Conservation (phyloP, 1,284 basidiomycete species). For the Sphagnurus paluster region DNA sequence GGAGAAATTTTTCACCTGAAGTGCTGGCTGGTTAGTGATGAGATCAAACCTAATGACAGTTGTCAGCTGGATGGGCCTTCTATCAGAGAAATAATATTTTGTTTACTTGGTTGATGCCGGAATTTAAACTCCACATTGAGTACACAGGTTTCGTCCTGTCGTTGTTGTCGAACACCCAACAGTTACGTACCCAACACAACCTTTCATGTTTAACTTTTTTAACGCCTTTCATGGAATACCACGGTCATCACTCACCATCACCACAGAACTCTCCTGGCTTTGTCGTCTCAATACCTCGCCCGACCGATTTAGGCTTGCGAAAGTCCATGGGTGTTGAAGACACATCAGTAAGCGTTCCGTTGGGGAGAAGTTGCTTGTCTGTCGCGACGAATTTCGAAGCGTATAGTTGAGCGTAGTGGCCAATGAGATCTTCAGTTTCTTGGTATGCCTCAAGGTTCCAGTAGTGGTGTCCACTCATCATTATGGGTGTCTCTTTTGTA, state of each 20-base stretch:
- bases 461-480: constrained; percentile 44
- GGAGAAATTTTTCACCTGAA: constrained; percentile 31
- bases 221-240: neutral
- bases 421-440: constrained; percentile 39
- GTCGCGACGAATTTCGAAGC: constrained; percentile 42
- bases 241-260: constrained; percentile 29
- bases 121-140: constrained; percentile 44
- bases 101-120: constrained; percentile 44
- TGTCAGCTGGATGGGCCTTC: no score
- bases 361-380: constrained; percentile 46
- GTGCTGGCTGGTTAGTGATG: constrained; percentile 44
- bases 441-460: constrained; percentile 52
- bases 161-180: constrained; percentile 43
- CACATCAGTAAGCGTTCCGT: constrained; percentile 38
- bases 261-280: constrained; percentile 39
- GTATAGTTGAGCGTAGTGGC: constrained; percentile 39
- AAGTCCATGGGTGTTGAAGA: constrained; percentile 45
- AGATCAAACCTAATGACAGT: constrained; percentile 39
- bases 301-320: constrained; percentile 41
- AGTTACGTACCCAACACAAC: constrained; percentile 45
- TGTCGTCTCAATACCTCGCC: constrained; percentile 36
- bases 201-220: constrained; percentile 20
- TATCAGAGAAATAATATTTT: no score
- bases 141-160: constrained; percentile 31
- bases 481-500: constrained; percentile 43